Evolutionary conservation across 83 land plant genomes (phyloP).

Genomic region (Diphasiastrum complanatum): DNA sequence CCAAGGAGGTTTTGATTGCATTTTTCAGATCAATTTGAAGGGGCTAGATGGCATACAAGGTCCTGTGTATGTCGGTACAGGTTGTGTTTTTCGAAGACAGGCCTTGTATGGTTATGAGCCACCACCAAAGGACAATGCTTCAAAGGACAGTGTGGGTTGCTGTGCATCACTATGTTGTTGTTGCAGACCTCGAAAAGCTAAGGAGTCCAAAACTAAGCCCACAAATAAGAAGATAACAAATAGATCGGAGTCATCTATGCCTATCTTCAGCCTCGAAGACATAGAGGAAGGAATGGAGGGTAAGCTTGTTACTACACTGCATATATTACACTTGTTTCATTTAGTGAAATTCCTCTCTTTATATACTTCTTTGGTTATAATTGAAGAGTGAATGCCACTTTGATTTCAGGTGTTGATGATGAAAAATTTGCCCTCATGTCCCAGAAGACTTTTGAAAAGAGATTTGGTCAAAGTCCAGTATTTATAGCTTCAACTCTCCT

Average conservation of each 20-base stretch:
- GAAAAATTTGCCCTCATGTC: constrained; percentile 61
- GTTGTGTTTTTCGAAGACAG: constrained; percentile 60
- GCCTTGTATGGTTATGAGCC: constrained; percentile 86
- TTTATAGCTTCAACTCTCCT: constrained; percentile 64
- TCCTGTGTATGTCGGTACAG: constrained; percentile 72
- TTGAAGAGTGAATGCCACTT: no score
- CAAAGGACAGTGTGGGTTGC: constrained; percentile 48
- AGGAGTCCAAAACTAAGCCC: constrained; percentile 36
- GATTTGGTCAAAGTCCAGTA: constrained; percentile 69
- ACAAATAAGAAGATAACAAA: constrained; percentile 40
- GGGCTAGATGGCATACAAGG: constrained; percentile 70
- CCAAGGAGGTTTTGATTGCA: not conserved
- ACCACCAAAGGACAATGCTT: constrained; percentile 46
- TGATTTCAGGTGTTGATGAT: constrained; percentile 61
- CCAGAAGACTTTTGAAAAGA: constrained; percentile 63
- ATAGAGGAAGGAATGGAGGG: constrained; percentile 69
- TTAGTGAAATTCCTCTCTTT: not conserved
- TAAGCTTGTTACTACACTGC: no score
- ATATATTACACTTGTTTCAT: no score
- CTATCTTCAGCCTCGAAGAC: constrained; percentile 62
- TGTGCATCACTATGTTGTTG: not conserved
- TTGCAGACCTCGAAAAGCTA: constrained; percentile 53
- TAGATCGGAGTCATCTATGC: constrained; percentile 55
- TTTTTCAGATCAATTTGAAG: constrained; percentile 63
- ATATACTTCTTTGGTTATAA: no score